phyloP scores from a whole-genome alignment of 495 filamentous ascomycete genomes.

The Aspergillus saccharolyticus region DNA sequence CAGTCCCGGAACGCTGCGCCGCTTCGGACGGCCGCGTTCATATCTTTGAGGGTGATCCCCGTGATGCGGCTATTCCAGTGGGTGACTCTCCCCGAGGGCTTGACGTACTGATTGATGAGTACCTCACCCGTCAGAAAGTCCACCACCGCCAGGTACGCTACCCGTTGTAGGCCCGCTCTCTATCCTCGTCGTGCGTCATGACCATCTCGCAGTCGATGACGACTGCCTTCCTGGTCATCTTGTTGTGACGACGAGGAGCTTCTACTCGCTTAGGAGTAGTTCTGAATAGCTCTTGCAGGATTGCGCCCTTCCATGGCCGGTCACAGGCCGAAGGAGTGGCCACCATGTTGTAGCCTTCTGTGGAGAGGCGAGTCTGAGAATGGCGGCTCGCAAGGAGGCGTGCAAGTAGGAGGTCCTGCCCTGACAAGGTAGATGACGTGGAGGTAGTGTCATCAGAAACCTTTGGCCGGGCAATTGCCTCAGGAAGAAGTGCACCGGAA shows the following conservation, averaged over 20 bases:
- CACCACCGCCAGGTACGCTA: constrained; percentile 31
- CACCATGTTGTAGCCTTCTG: constrained; percentile 4
- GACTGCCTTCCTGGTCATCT: constrained; percentile 15
- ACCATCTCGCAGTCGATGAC: constrained; percentile 37
- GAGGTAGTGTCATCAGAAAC: no score
- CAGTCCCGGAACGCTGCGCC: constrained; percentile 36
- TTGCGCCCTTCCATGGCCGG: background rate
- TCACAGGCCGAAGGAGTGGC: background rate
- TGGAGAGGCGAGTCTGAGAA: constrained; percentile 1
- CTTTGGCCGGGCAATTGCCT: no score
- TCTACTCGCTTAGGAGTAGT: background rate
- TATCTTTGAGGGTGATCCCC: constrained; percentile 27
- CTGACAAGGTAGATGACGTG: no score
- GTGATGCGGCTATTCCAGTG: constrained; percentile 35
- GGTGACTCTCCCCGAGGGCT: constrained; percentile 25
- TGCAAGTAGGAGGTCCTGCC: background rate
- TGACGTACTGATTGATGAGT: constrained; percentile 39
- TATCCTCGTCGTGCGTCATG: constrained; percentile 1
- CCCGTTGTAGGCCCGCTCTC: background rate
- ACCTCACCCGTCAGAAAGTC: constrained; percentile 47
- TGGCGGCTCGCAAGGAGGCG: constrained; percentile 9
- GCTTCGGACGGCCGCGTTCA: constrained; percentile 25
- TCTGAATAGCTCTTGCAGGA: background rate
- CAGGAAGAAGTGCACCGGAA: no score
- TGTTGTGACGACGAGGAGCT: background rate